Evolutionary conservation across 116 monocot species (phyloP), one percentile per base, ranked within the genome.

Genomic region (Zostera marina): DNA sequence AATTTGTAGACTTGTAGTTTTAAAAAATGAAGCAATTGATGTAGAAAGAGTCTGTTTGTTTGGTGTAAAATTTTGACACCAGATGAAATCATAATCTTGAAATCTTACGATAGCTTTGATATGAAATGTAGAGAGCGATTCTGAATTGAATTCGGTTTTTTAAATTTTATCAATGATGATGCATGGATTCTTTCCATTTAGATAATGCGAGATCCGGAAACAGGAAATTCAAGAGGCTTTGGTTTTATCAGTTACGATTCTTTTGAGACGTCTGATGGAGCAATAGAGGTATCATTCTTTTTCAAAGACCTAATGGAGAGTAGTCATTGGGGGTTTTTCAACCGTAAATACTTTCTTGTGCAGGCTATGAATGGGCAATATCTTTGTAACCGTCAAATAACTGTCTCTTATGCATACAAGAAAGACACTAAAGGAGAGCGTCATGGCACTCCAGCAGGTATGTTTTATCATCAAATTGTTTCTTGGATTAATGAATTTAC

Each of bases 351-450:
- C n/a, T 40, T 45, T 3, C 39, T 69, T 77, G 12, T 73, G 6
- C 46, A 93, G 93, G 81, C 93, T 54, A 93, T 93, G 93, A 93
- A 93, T 51, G 88, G 88, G 25, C 93, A 93, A 64, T 88, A 93
- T 59, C 76, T 93, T 5, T 93, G 93, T 48, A 93, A 93, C 26
- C 73, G 87, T 42, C 88, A 87, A 53, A 93, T 93, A 23, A 88
- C 84, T 16, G 93, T 88, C 10, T 93, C 88, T 23, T 93, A 93
- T 54, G 93, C 93, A 8, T 93, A 93, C 73, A 93, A 93, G 71
- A 93, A 93, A 67, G 93, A 93, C 58, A 93, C 93, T 1, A 93
- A 93, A 70, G 93, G 93, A 63, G 93, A 93, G 59, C 87, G 93
- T 7, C 93, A 93, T 66, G 93, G 93, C 5, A 93, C 93, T 44